A percentile compares a stretch with the other conserved stretches of the same genome.
Conservation (phyloP, 495 filamentous ascomycete genomes). For the Xylaria acuta region DNA sequence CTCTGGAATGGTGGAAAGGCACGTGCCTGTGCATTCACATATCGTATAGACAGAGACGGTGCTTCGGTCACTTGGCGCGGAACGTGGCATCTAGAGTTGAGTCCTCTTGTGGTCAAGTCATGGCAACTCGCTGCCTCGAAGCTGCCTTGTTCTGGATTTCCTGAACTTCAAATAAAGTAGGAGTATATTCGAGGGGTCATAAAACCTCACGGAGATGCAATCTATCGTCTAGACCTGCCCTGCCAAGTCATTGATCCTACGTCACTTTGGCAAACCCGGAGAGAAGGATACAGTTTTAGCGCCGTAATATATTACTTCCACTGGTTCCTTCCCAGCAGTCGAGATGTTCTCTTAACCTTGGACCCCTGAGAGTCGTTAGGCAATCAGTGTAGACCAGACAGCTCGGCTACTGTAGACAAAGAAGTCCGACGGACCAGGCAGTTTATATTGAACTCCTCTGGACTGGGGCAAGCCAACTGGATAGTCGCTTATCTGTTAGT, state of each 20-base stretch:
- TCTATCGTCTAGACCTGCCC: conserved; percentile 23
- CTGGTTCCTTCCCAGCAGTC: too few relatives aligned
- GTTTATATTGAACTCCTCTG: too few relatives aligned
- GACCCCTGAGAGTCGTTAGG: too few relatives aligned
- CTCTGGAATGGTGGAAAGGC: conserved; percentile 30
- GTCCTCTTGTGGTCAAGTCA: conserved; percentile 25
- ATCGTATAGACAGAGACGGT: conserved; percentile 18
- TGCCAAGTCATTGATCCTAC: conserved; percentile 27
- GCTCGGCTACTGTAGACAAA: too few relatives aligned
- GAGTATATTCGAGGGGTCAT: not conserved
- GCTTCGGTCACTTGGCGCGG: conserved; percentile 32
- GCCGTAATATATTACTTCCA: conserved; percentile 6
- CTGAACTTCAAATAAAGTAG: not conserved
- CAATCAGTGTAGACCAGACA: too few relatives aligned
- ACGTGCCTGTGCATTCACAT: conserved; percentile 34
- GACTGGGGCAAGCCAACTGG: too few relatives aligned
- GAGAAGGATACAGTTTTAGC: conserved; percentile 24
- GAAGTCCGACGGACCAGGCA: too few relatives aligned
- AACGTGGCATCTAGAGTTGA: conserved; percentile 31
- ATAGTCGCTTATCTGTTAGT: too few relatives aligned
- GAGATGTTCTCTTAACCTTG: not conserved
- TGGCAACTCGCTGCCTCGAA: conserved; percentile 17
- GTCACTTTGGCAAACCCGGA: conserved; percentile 30
- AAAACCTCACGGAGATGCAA: conserved; percentile 20
- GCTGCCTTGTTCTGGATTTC: not conserved